A percentile compares a stretch with the other conserved stretches of the same genome.
phyloP scores from a whole-genome alignment of 2,329 filamentous ascomycete species.

The Lecanicillium sp. region DNA sequence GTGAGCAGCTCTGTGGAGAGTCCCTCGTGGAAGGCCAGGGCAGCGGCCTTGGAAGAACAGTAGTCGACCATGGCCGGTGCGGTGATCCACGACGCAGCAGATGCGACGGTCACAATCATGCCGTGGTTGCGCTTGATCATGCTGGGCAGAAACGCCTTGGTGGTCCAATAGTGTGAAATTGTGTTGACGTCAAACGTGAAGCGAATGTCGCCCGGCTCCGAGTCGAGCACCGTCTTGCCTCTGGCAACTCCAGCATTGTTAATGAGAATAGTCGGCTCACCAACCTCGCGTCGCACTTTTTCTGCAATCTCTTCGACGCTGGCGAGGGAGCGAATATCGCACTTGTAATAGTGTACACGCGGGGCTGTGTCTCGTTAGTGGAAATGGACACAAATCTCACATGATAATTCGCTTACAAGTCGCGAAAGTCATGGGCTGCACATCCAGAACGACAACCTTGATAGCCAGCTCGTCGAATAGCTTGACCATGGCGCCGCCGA shows the following conservation, averaged over 20 bases:
- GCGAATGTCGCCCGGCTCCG: slow-evolving; percentile 51
- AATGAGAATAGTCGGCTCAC: slow-evolving; percentile 62
- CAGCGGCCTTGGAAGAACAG: slow-evolving; percentile 58
- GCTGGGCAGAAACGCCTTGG: slow-evolving; percentile 59
- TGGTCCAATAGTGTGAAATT: slow-evolving; percentile 60
- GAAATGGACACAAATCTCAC: background rate
- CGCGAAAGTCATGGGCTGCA: slow-evolving; percentile 54
- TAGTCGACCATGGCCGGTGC: slow-evolving; percentile 64
- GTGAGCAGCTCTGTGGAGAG: slow-evolving; percentile 52
- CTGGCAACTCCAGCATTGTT: slow-evolving; percentile 64
- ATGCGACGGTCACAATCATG: slow-evolving; percentile 66
- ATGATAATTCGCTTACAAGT: slow-evolving; percentile 32
- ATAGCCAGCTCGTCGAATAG: slow-evolving; percentile 58
- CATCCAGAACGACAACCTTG: slow-evolving; percentile 66
- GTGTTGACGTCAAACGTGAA: slow-evolving; percentile 69
- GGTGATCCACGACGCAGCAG: slow-evolving; percentile 53
- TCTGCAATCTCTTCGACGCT: slow-evolving; percentile 47
- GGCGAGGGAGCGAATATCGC: slow-evolving; percentile 58
- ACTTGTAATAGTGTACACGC: slow-evolving; percentile 62
- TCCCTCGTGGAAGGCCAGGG: slow-evolving; percentile 62
- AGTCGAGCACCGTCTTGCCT: slow-evolving; percentile 55
- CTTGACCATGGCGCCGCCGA: slow-evolving; percentile 60
- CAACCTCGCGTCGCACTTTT: slow-evolving; percentile 49
- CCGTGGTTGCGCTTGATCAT: slow-evolving; percentile 62
- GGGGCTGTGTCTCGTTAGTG: slow-evolving; percentile 25